Percentiles rank a stretch among this genome's conserved stretches.
Conservation (phyloP, 140 eudicot genomes). For the Stevia rebaudiana region DNA sequence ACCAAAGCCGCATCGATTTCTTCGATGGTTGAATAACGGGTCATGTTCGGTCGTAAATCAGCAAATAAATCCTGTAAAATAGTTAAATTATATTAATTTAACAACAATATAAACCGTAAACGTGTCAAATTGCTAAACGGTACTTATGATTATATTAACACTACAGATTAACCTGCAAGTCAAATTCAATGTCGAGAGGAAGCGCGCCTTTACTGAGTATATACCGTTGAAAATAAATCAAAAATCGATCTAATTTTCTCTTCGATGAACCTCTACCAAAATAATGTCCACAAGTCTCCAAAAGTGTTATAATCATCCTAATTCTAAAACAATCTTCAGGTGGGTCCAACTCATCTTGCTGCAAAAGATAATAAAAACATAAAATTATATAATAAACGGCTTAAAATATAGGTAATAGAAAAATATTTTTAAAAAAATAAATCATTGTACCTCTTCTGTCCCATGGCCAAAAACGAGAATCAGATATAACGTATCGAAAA, state of each 20-base stretch:
- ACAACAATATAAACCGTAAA: too few species aligned
- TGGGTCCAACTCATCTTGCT: conserved; percentile 93
- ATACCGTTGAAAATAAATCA: conserved; percentile 88
- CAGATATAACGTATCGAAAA: conserved; percentile 83
- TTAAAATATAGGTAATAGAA: background rate
- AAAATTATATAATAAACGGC: conserved; percentile 18
- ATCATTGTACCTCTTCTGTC: conserved; percentile 71
- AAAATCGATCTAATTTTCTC: conserved; percentile 86
- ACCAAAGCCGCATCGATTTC: conserved; percentile 67
- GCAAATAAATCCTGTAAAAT: conserved; percentile 80
- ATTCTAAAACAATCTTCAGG: conserved; percentile 95
- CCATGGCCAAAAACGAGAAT: conserved; percentile 92
- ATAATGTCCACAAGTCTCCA: conserved; percentile 97
- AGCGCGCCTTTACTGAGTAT: conserved; percentile 73
- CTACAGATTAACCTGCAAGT: conserved; percentile 69
- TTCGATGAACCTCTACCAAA: conserved; percentile 95
- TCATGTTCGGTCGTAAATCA: conserved; percentile 84
- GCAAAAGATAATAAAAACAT: conserved; percentile 13
- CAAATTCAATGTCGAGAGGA: conserved; percentile 93
- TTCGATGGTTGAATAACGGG: conserved; percentile 79
- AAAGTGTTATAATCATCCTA: conserved; percentile 86
- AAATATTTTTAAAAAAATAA: conserved; percentile 5
- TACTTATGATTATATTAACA: background rate
- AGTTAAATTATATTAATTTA: conserved; percentile 11
- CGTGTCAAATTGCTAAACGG: background rate